Base-by-base conservation (phyloP, 2,329 filamentous ascomycete species). In the Fusarium transvaalense region DNA sequence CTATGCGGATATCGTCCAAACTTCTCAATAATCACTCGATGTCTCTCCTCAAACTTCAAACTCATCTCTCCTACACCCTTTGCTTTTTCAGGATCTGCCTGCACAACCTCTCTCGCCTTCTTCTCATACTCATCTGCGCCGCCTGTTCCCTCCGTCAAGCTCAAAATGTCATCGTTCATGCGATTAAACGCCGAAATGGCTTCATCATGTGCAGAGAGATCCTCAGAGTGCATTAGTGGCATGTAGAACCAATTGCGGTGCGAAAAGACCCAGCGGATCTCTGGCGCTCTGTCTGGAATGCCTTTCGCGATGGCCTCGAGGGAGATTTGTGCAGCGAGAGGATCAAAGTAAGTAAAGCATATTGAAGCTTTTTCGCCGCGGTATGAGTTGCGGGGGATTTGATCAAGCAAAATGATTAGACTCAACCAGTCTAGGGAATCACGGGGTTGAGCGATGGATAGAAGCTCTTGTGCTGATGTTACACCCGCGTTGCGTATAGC, bases 1-100 rank as follows among this genome's bases (percentile, higher is more conserved):
- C 88, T 78, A 75, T 89, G 84, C 10, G 88, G 87, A 76, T 88
- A 90, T 54, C 88, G 76, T 2, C 86, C 87, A 73, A 89, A 90
- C 58, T 62, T 78, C 56, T 81, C 76, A 37, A 90, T 75, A 15
- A 88, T 83, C 23, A 80, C 80, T 23, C 75, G 72, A 71, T 90
- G 88, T 66, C 78, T 80, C 66, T 76, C 75, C 65, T 83, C 81
- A 48, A 82, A 81, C 5, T 76, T 74, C 5, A 71, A 14, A 12
- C 70, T 70, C n/a, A 39, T 51, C 15, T 69, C 55, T 2, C 71
- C 74, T 8, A 79, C 23, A 19, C 59, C 53, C 39, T 57, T 69
- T 1, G 78, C 71, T 4, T 73, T 72, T 5, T 76, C 72, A 4
- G 73, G 72, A 19, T 75, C 64, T 3, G 53, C 59, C 3, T 71